These are phyloP conservation scores for Nakaseomyces bracarensis DNA, from an alignment of 1,139 yeast genomes.

Conservation along the genomic window DNA sequence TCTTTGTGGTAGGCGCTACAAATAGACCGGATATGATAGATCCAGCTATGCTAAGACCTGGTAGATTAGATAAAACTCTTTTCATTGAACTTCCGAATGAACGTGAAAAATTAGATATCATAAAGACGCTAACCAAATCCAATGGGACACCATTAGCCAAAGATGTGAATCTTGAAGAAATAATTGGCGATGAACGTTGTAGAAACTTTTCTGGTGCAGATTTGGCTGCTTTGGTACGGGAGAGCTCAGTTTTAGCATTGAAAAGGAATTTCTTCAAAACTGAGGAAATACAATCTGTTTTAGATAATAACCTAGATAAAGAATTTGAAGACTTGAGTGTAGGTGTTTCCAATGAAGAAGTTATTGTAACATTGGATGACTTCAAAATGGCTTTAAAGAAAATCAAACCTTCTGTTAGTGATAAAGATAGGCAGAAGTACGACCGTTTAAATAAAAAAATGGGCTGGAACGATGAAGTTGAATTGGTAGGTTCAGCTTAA, in stretches of 20 bases:
- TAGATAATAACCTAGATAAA: conserved; percentile 37
- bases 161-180: conserved; percentile 48
- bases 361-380: conserved; percentile 56
- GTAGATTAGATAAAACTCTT: conserved; percentile 86
- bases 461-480: conserved; percentile 43
- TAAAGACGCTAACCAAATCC: conserved; percentile 62
- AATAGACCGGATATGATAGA: conserved; percentile 98
- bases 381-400: conserved; percentile 62
- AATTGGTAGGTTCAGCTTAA: conserved; percentile 9
- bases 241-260: conserved; percentile 84
- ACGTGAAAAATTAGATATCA: conserved; percentile 69
- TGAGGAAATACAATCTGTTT: conserved; percentile 30
- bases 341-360: conserved; percentile 33
- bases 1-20: conserved; percentile 93
- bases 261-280: conserved; percentile 55
- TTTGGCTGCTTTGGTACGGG: conserved; percentile 81
- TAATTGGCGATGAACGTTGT: conserved; percentile 74
- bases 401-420: conserved; percentile 88
- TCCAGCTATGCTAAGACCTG: conserved; percentile 97
- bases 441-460: conserved; percentile 51
- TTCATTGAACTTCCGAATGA: conserved; percentile 83
- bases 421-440: conserved; percentile 70
- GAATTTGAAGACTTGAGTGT: conserved; percentile 41
- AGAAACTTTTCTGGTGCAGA: conserved; percentile 95
- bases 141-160: conserved; percentile 69